Percentiles rank a stretch among this genome's conserved stretches.
Conservation (phyloP, 495 filamentous ascomycete species). For the Lasiosphaeria hispida region DNA sequence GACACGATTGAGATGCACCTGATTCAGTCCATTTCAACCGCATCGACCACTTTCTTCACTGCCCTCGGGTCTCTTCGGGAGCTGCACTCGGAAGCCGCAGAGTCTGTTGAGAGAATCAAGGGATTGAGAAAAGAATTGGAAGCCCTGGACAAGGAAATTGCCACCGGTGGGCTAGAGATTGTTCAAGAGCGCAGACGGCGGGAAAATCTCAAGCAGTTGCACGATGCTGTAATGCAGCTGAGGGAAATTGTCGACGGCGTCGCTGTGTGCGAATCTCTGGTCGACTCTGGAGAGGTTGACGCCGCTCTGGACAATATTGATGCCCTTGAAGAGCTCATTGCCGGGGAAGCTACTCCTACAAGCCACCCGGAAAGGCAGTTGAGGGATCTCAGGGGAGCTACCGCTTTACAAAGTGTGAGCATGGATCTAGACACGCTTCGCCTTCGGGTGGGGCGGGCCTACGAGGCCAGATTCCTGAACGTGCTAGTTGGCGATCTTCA, state of each 20-base stretch:
- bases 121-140: slow-evolving; percentile 73
- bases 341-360: slow-evolving; percentile 53
- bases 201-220: slow-evolving; percentile 82
- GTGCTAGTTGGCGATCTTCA: slow-evolving; percentile 76
- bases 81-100: slow-evolving; percentile 86
- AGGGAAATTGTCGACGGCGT: slow-evolving; percentile 74
- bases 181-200: slow-evolving; percentile 75
- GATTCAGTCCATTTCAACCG: slow-evolving; percentile 92
- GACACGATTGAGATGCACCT: slow-evolving; percentile 97
- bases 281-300: slow-evolving; percentile 78
- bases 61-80: slow-evolving; percentile 88
- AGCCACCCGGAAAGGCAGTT: slow-evolving; percentile 28
- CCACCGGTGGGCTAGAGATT: slow-evolving; percentile 79
- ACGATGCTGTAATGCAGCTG: slow-evolving; percentile 79
- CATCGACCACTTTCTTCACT: slow-evolving; percentile 94
- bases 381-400: slow-evolving; percentile 73
- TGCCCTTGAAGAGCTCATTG: slow-evolving; percentile 71
- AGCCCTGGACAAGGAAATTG: slow-evolving; percentile 82
- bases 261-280: slow-evolving; percentile 70
- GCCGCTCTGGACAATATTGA: slow-evolving; percentile 74
- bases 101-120: slow-evolving; percentile 86
- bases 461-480: slow-evolving; percentile 77
- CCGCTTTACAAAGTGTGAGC: slow-evolving; percentile 76
- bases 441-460: slow-evolving; percentile 78
- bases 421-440: slow-evolving; percentile 72